These are phyloP conservation scores for Erysiphe neolycopersici DNA, from an alignment of 2,329 filamentous ascomycete species.

Conservation along the genomic window DNA sequence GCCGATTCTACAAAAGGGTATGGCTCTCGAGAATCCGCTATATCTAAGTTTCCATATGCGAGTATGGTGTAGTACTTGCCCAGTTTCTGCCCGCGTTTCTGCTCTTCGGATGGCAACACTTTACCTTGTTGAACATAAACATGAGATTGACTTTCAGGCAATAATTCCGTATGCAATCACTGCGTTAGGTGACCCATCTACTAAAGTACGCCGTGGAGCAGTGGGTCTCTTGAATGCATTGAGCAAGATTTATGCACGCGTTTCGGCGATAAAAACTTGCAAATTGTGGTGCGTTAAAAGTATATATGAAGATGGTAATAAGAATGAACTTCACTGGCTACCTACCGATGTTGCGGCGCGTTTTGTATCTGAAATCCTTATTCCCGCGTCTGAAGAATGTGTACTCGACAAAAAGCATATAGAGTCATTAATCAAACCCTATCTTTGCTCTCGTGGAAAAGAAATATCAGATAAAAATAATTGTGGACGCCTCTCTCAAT, in stretches of 20 bases:
- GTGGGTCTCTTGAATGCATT: slow-evolving; percentile 36
- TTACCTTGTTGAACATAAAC: slow-evolving; percentile 24
- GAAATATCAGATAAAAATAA: slow-evolving; percentile 20
- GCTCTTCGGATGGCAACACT: slow-evolving; percentile 40
- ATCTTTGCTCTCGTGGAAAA: slow-evolving; percentile 26
- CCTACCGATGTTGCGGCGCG: slow-evolving; percentile 27
- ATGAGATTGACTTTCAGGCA: slow-evolving; percentile 42
- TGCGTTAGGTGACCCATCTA: slow-evolving; percentile 49
- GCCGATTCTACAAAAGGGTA: slow-evolving; percentile 25
- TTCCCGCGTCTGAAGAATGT: slow-evolving; percentile 62
- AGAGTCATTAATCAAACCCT: slow-evolving; percentile 30
- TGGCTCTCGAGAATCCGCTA: slow-evolving; percentile 31
- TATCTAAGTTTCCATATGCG: slow-evolving; percentile 53
- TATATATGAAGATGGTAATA: slow-evolving; percentile 34
- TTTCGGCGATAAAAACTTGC: slow-evolving; percentile 14
- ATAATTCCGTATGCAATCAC: slow-evolving; percentile 58
- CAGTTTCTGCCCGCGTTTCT: slow-evolving; percentile 37
- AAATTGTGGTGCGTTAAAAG: slow-evolving; percentile 29
- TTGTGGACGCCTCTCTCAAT: slow-evolving; percentile 21
- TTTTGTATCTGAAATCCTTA: slow-evolving; percentile 37
- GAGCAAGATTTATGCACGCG: slow-evolving; percentile 19
- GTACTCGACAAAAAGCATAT: slow-evolving; percentile 54
- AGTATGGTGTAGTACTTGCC: slow-evolving; percentile 46
- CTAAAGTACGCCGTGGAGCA: slow-evolving; percentile 50
- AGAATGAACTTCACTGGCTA: slow-evolving; percentile 27